Base-by-base conservation (phyloP, 176 grass and related monocot genomes). In the Paspalum notatum region DNA sequence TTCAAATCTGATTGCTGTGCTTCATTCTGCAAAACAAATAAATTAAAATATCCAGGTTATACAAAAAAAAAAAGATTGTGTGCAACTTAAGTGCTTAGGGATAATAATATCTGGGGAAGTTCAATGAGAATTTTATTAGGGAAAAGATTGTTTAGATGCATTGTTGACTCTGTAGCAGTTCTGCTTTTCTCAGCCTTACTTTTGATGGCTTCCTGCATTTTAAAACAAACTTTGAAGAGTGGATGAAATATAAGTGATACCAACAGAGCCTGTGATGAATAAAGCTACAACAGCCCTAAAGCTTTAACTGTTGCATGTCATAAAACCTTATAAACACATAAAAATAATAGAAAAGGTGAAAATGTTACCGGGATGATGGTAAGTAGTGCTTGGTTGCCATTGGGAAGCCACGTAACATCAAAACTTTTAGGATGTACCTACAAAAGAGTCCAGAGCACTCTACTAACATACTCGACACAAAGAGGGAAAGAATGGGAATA, bases 111-210 rank as follows among this genome's bases (percentile, higher is more conserved):
- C 89, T 97, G 84, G 47, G 94, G 94, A 87, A 85, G 81, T 67
- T 97, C 81, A 56, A 97, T 86, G 42, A 69, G 80, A 80, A 91
- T 85, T 91, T 93, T 91, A 72, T 97, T 97, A 74, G 94, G 94
- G 61, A 97, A 97, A 89, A 91, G 64, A 40, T 74, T 78, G 51
- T 67, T 77, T 43, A 91, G 84, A 72, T 91, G 78, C 78, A 83
- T 71, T 61, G 73, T 85, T 45, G 84, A 62, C 77, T 97, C 70
- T 32, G 90, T 79, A 54, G 80, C 63, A 72, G 78, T 83, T 51
- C 72, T 86, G 72, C 58, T 92, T 79, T 54, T 86, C 59, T 88
- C 87, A 62, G 84, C 85, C 8, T 48, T 85, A 79, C 80, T 91
- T 64, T 32, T 57, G 53, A 64, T 76, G 66, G 39, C 64, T 41